Evolutionary conservation across 176 grass and related monocot species (phyloP).

Genomic region (Luzula sylvatica): DNA sequence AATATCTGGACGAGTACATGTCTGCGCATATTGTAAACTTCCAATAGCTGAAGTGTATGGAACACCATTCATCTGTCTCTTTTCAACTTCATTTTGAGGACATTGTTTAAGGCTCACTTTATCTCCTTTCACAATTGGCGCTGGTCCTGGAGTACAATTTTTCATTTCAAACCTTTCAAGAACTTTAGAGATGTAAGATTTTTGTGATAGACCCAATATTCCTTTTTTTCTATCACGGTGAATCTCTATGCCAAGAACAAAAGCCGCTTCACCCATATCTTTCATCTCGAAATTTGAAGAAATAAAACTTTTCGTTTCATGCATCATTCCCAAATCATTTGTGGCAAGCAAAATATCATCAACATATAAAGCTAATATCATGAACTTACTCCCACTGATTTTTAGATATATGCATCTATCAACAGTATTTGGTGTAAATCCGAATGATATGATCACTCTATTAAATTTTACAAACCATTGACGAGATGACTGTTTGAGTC

Average conservation of each 20-base stretch:
- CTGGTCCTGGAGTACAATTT: not conserved
- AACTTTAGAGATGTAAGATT: no score
- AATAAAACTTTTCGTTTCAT: not conserved
- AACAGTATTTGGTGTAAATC: no score
- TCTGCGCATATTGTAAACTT: not conserved
- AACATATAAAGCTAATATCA: no score
- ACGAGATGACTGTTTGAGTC: no score
- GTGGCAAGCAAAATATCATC: no score
- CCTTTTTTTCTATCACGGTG: not conserved
- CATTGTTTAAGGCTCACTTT: no score
- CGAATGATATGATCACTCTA: not conserved
- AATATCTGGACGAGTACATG: not conserved
- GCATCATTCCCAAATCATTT: not conserved
- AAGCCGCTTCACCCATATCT: conserved; percentile 1
- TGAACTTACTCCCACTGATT: not conserved
- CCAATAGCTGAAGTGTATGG: not conserved
- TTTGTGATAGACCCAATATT: not conserved
- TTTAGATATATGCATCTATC: not conserved
- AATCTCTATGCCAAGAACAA: conserved; percentile 5
- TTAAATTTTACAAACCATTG: not conserved
- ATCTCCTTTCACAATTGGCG: not conserved
- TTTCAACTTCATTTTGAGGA: not conserved
- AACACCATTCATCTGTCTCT: not conserved
- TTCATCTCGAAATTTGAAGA: not conserved
- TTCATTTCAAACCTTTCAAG: not conserved